Percentiles rank a stretch among this genome's conserved stretches.
These are phyloP conservation scores for Ecytonucleospora hepatopenaei DNA, from an alignment of 371 early-diverging fungal genomes.

Conservation along the genomic window DNA sequence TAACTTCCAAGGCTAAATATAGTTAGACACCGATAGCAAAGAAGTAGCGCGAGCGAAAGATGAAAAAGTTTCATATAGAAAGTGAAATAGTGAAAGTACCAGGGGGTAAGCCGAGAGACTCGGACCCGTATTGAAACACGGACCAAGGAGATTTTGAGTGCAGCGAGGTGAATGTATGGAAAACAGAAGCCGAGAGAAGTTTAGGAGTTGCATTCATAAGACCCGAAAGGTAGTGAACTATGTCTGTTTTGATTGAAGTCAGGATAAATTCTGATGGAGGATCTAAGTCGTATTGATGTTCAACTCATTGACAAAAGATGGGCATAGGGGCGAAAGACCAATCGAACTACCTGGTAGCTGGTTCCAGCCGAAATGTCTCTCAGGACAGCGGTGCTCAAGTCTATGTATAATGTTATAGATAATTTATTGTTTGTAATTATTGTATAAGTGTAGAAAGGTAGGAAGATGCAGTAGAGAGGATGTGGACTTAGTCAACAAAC, in stretches of 20 bases:
- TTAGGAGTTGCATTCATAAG: slow-evolving; percentile 9
- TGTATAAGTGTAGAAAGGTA: too few relatives aligned
- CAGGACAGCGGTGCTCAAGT: slow-evolving; percentile 30
- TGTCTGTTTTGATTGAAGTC: slow-evolving; percentile 22
- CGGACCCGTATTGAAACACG: slow-evolving; percentile 35
- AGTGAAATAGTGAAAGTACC: slow-evolving; percentile 54
- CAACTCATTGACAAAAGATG: slow-evolving; percentile 30
- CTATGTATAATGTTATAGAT: too few relatives aligned
- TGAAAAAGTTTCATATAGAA: slow-evolving; percentile 61
- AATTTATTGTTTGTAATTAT: too few relatives aligned
- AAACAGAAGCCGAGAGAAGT: not conserved
- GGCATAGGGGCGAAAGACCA: slow-evolving; percentile 41
- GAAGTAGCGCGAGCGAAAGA: slow-evolving; percentile 66
- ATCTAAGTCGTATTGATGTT: slow-evolving; percentile 30
- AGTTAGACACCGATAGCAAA: slow-evolving; percentile 65
- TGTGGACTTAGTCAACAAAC: slow-evolving; percentile 12
- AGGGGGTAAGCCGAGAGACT: slow-evolving; percentile 1
- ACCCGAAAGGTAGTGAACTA: slow-evolving; percentile 38
- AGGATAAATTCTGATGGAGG: slow-evolving; percentile 29
- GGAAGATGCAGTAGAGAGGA: slow-evolving; percentile 8
- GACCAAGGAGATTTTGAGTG: slow-evolving; percentile 26
- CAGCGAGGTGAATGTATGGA: slow-evolving; percentile 17
- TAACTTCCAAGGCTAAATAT: slow-evolving; percentile 64
- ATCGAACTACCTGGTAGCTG: slow-evolving; percentile 43
- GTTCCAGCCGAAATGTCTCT: slow-evolving; percentile 40